Base-by-base conservation (phyloP, 2,329 filamentous ascomycete species). In the Lasiodiplodia gonubiensis region DNA sequence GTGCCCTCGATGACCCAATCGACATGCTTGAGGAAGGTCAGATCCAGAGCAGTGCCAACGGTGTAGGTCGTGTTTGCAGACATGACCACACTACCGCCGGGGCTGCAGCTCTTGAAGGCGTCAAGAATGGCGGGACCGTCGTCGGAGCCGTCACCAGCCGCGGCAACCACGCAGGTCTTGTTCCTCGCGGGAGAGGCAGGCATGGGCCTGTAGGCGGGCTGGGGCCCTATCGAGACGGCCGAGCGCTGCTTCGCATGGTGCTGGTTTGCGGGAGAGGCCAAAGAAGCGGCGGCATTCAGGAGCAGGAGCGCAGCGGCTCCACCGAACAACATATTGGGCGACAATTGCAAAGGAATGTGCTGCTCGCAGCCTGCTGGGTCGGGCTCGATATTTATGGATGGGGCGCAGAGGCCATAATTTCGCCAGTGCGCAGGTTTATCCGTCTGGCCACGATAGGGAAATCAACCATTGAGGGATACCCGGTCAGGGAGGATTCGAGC, bases 11-110 rank as follows among this genome's bases (percentile, higher is more conserved):
- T 85, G 69, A 87, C 86, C 4, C 91, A 78, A 74, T 92, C 89
- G 35, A 92, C 82, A 70, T 86, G 80, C 52, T 87, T 81, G 21
- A 91, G 78, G 74, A 89, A 90, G 0, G 87, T 90, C 71, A 91
- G 76, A 71, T 92, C 86, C 39, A 92, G 74, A 0, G 89, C 87
- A 0, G 86, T 90, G 16, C 84, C 88, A 69, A 92, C 85, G 1
- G 82, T 86, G 73, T 91, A 92, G 4, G 80, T 82, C 67, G 82
- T 79, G 35, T 86, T 84, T 21, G 80, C 78, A 3, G 83, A 80
- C 55, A 91, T 86, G 2, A 90, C 80, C 5, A 90, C 85, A 14
- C 85, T 86, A 8, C 89, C 89, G 12, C 88, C 88, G 68, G 87
- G 78, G 72, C 90, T 90, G 77, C 88, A 90, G 67, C 81, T 72